Percentiles rank a stretch among this genome's conserved stretches.
Conservation (phyloP, 208 protist species). For the Trichomonas vaginalis region DNA sequence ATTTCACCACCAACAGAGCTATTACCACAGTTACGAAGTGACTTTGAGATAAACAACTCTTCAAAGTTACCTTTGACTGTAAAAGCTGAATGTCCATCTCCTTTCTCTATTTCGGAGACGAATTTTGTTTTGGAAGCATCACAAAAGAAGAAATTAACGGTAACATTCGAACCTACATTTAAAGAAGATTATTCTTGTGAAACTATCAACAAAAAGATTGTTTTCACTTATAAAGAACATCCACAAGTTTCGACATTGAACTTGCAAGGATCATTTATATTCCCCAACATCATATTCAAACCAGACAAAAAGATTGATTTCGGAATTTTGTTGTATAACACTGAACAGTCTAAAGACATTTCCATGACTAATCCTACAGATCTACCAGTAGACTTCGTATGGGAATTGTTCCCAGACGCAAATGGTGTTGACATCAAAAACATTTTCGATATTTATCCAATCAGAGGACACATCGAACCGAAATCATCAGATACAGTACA, state of each 20-base stretch:
- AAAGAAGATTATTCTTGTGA: neutral
- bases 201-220: neutral
- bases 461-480: neutral
- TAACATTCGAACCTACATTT: neutral
- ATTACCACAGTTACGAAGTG: neutral
- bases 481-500: neutral
- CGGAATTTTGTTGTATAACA: neutral
- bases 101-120: neutral
- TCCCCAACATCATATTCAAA: neutral
- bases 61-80: neutral
- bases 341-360: neutral
- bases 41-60: neutral
- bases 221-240: neutral
- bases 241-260: neutral
- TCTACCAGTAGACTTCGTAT: neutral
- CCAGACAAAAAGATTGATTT: neutral
- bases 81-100: neutral
- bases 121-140: neutral
- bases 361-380: neutral
- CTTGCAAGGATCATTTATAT: neutral
- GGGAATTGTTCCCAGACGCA: neutral
- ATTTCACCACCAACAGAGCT: neutral
- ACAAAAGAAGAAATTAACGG: neutral
- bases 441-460: conserved; percentile 19
- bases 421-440: neutral